Conservation (phyloP, 2,329 filamentous ascomycete species). For the Fusarium circinatum region DNA sequence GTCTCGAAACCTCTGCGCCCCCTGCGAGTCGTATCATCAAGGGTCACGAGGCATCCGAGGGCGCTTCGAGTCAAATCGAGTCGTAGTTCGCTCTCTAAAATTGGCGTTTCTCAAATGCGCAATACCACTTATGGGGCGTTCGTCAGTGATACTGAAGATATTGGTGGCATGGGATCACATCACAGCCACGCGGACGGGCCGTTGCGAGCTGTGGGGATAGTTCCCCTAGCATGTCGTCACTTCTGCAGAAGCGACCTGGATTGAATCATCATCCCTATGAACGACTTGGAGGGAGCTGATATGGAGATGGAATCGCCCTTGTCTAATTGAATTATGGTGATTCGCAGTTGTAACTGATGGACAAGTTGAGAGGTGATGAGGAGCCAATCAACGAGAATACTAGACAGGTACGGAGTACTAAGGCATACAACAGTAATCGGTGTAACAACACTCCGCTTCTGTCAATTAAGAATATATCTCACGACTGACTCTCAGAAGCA, state of each 20-base stretch:
- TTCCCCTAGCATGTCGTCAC: not conserved
- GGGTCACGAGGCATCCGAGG: slow-evolving; percentile 9
- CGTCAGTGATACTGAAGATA: not conserved
- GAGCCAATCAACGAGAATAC: slow-evolving; percentile 6
- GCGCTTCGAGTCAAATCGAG: not conserved
- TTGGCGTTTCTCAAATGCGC: not conserved
- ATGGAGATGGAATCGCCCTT: not conserved
- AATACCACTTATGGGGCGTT: not conserved
- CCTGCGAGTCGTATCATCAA: slow-evolving; percentile 1
- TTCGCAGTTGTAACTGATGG: not conserved
- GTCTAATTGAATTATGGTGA: not conserved
- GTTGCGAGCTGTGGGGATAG: slow-evolving; percentile 20
- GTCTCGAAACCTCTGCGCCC: slow-evolving; percentile 31
- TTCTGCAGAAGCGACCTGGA: not conserved
- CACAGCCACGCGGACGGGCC: slow-evolving; percentile 20
- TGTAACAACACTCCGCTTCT: not conserved
- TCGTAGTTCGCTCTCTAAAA: not conserved
- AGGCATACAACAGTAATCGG: not conserved
- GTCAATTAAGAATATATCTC: not conserved
- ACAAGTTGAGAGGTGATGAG: not conserved
- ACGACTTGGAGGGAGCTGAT: not conserved
- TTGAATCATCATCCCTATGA: not conserved
- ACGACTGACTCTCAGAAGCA: not conserved
- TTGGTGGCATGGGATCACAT: not conserved
- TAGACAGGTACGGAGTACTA: not conserved